A percentile compares a stretch with the other conserved stretches of the same genome.
phyloP scores from a whole-genome alignment of 345 rosid species.

The Hypericum androsaemum region DNA sequence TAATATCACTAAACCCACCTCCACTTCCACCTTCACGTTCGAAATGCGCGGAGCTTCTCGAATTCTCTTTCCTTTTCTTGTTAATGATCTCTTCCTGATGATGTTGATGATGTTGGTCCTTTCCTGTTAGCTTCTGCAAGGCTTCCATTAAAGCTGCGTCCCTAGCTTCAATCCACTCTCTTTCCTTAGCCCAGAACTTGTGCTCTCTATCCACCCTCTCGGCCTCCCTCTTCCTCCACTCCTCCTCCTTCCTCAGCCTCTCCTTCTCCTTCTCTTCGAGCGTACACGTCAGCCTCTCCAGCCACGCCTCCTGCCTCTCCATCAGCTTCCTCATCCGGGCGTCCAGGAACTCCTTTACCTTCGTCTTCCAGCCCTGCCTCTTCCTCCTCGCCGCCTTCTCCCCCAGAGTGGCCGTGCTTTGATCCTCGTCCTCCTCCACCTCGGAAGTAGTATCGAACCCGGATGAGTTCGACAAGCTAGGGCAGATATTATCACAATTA shows the following conservation, averaged over 20 bases:
- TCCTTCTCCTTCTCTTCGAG: slow-evolving; percentile 77
- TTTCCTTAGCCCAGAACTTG: slow-evolving; percentile 77
- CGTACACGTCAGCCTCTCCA: slow-evolving; percentile 64
- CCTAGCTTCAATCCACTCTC: slow-evolving; percentile 84
- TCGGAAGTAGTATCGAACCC: slow-evolving; percentile 51
- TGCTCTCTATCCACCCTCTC: slow-evolving; percentile 59
- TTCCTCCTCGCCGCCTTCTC: slow-evolving; percentile 18
- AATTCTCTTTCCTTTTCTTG: too few species aligned
- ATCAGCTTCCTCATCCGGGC: slow-evolving; percentile 64
- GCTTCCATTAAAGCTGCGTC: slow-evolving; percentile 77
- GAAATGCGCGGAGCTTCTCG: too few species aligned
- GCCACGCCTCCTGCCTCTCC: slow-evolving; percentile 85
- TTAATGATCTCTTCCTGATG: too few species aligned
- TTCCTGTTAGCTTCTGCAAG: slow-evolving; percentile 25
- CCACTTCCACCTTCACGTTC: too few species aligned
- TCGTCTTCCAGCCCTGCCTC: slow-evolving; percentile 60
- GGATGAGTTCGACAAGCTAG: slow-evolving; percentile 66
- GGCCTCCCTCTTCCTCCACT: slow-evolving; percentile 69
- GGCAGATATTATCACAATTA: slow-evolving; percentile 36
- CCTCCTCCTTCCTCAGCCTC: slow-evolving; percentile 64
- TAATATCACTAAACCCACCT: too few species aligned
- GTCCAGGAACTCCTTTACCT: slow-evolving; percentile 79
- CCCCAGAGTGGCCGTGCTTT: slow-evolving; percentile 12
- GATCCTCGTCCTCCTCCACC: slow-evolving; percentile 30
- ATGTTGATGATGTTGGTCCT: neutral